A percentile compares a stretch with the other conserved stretches of the same genome.
Conservation (phyloP, 2,329 filamentous ascomycete genomes). For the Fusarium robinianum region DNA sequence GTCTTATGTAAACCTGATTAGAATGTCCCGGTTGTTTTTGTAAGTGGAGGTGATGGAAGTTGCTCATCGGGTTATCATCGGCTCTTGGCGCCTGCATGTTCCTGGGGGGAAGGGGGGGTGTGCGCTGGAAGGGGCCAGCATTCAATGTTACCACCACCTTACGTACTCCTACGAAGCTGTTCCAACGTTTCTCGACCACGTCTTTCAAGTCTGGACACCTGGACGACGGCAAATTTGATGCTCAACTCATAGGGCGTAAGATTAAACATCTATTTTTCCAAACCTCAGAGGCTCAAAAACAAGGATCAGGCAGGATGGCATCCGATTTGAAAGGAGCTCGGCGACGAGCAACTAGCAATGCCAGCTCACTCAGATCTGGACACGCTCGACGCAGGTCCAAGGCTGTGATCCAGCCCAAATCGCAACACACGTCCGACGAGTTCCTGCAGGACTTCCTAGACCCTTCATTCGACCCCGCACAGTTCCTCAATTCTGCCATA, state of each 20-base stretch:
- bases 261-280: too few relatives aligned
- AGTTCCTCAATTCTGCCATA: slow-evolving; percentile 81
- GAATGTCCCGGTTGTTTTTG: slow-evolving; percentile 24
- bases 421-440: slow-evolving; percentile 70
- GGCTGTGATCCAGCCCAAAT: slow-evolving; percentile 52
- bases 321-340: slow-evolving; percentile 42
- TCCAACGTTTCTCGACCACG: too few relatives aligned
- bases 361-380: slow-evolving; percentile 44
- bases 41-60: slow-evolving; percentile 35
- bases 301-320: slow-evolving; percentile 34
- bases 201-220: too few relatives aligned
- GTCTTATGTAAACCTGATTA: too few relatives aligned
- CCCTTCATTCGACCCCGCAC: slow-evolving; percentile 77
- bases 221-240: too few relatives aligned
- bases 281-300: background rate
- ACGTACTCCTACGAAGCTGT: background rate
- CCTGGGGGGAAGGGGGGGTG: too few relatives aligned
- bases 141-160: background rate
- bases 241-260: too few relatives aligned
- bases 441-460: slow-evolving; percentile 76
- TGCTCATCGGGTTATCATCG: slow-evolving; percentile 42
- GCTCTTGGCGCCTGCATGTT: slow-evolving; percentile 23
- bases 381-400: slow-evolving; percentile 48
- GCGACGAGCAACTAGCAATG: slow-evolving; percentile 54
- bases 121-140: slow-evolving; percentile 22